Base-by-base conservation (phyloP, 2,329 filamentous ascomycete species). In the Venturiaceae sp. region DNA sequence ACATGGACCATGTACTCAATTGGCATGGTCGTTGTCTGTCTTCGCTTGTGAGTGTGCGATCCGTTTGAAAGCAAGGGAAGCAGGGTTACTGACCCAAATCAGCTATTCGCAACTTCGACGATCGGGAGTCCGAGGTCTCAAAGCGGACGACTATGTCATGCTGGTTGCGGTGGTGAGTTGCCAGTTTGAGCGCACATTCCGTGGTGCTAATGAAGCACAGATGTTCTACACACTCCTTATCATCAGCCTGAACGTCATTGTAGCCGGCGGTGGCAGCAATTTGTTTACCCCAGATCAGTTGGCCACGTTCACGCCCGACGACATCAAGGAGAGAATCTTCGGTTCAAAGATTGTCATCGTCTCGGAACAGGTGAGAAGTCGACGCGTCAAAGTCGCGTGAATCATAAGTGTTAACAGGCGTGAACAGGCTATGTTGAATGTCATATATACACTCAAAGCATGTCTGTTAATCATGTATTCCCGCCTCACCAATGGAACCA, bases 401-500 rank as follows among this genome's bases (percentile, higher is more conserved):
- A 32, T 54, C 21, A 28, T 3, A 9, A n/a, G 13, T 37, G 21
- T 28, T 39, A 66, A 53, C 26, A n/a, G 1, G 16, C 21, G 30
- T 30, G 7, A 26, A 23, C 75, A 85, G 68, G 77, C 80, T 64
- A 86, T 87, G 72, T 72, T 85, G 19, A 72, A 83, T 56, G 77
- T 79, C 9, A 80, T 80, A 32, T 84, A 80, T 77, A 68, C 73
- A 0, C 73, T 83, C 62, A 85, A 85, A 66, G 68, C 72, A 8
- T 84, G 81, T 63, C 71, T 85, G 62, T 66, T 85, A 34, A 69
- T 83, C 61, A 77, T 84, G 74, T 84, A 82, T 63, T 72, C 76
- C 62, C 79, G 80, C 47, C 70, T 84, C 60, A 81, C 80, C 0
- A 73, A 73, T 57, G 79, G 76, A 59, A 71, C 80, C 39, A 70